Evolutionary conservation across 1,139 yeast species (phyloP), one percentile per base, ranked within the genome.

Genomic region (Taphrina pruni): DNA sequence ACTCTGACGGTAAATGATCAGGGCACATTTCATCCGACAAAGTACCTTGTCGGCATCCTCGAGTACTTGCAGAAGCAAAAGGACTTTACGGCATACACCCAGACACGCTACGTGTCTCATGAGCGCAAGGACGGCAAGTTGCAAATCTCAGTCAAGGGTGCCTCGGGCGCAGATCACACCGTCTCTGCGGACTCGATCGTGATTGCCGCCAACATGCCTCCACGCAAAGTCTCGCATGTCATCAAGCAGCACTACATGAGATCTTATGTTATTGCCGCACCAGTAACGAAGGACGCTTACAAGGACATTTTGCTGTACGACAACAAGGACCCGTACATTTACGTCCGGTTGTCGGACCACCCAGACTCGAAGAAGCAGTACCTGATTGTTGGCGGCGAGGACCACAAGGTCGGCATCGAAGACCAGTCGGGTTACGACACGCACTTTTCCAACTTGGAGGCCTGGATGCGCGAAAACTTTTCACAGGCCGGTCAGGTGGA

Each of bases 11-110:
- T 62, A 12, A 45, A n/a, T 21, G 52, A 62, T 8, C 66, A 62
- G 35, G 66, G 51, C n/a, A 54, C 60, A 14, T 62, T 62, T 60
- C 60, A 62, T 45, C 66, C 66, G n/a, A 62, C 66, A n/a, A 52
- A 52, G 52, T 62, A 62, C 32, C 60, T 62, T 39, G 52, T 41
- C 35, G 60, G 52, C 21, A 52, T 62, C 14, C 55, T 62, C 32
- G 46, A 51, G 39, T 51, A 51, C 38, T 52, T 62, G 17, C n/a
- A 52, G 51, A 32, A 38, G n/a, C 45, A 62, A 26, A 26, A 52
- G n/a, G 43, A 41, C 43, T 52, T 62, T 17, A 21, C 26, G 20
- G 60, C 66, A 3, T 62, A 52, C 46, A 62, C 60, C 21, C 21
- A 54, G n/a, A 62, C 66, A 9, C 60, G 66, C 21, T 62, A 52